Base-by-base conservation (phyloP, 345 rosid species). In the Gossypium australe region DNA sequence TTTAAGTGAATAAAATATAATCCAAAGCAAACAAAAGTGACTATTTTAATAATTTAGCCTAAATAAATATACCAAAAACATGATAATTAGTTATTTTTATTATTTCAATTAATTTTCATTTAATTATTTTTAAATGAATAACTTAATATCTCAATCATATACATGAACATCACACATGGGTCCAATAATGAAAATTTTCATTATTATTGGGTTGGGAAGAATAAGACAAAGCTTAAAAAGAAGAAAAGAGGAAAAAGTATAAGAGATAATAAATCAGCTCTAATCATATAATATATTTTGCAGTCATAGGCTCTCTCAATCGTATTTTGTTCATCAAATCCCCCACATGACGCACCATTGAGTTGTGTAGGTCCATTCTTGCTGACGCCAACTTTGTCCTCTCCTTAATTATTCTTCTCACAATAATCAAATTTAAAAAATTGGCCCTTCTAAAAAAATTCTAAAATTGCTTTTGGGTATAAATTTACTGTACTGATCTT, bases 401-500 rank as follows among this genome's bases (percentile, higher is more conserved):
- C 27, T 56, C n/a, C 17, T 11, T 11, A 11, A 6, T 17, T 52
- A 52, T 17, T 52, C 18, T 52, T 16, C 38, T 4, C 38, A 34
- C 38, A 34, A 34, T 2, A 27, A 27, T 0, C 29, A 27, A 27
- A 27, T 0, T 27, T 2, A 25, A 25, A 25, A 25, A 27, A 2
- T 27, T 27, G 4, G 4, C 4, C 4, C 38, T 34, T 0, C 7
- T 34, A 34, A 34, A 1, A 34, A 1, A 5, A 34, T 34, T 34
- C 0, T 34, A 1, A 34, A 5, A 1, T 5, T 34, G 0, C 1
- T 0, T 1, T 34, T 34, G 1, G 1, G 7, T 34, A 4, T 7
- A 34, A 0, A 5, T 34, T 34, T 5, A 34, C 1, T 1, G 7
- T 5, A 34, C 0, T 5, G 7, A 5, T 5, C 0, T 0, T 34